Evolutionary conservation across 1,284 basidiomycete genomes (phyloP), one percentile per base, ranked within the genome.

Genomic region (Cryptococcus neoformans): DNA sequence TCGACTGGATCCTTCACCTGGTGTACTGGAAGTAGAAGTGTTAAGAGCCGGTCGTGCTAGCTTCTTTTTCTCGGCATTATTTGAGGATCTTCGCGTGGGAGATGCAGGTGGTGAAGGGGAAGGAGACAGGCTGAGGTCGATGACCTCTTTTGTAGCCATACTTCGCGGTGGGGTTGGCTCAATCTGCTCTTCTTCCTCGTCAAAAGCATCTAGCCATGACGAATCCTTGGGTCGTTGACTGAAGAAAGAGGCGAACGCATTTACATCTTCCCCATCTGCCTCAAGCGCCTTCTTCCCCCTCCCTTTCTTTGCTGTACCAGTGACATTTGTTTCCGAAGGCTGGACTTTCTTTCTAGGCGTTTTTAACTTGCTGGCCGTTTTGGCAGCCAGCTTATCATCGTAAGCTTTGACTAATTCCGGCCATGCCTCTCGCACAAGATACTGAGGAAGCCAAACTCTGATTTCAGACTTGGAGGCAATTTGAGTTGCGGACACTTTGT

Each of bases 361-460:
- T 6, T 46, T 50, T 17, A 54, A 36, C 40, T 57, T 59, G 1
- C 48, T 44, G n/a, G 47, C 46, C 36, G 21, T 50, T 40, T 70
- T 69, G 7, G 58, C 63, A 0, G 60, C 64, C 38, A 61, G 34
- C n/a, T 62, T 60, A 6, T 63, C 59, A 12, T 70, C 64, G 48
- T 64, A 71, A 4, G 36, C 61, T 8, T 59, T 38, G 0, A 72
- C 58, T 9, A 70, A 48, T 4, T 58, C 56, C 1, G 67, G 70
- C 69, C 69, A 74, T 1, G 68, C 72, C 14, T 63, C 64, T 34
- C 50, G 54, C 1, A 74, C 58, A 6, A 74, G 60, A 41, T 70
- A 72, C 14, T 70, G 68, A 0, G 68, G 53, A 3, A 74, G 54
- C 69, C 69, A 72, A 1, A 65, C 58, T 14, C 69, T 60, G 16